A percentile compares a stretch with the other conserved stretches of the same genome.
These are phyloP conservation scores for Candida patagonica DNA, from an alignment of 805 yeast species.

Conservation along the genomic window DNA sequence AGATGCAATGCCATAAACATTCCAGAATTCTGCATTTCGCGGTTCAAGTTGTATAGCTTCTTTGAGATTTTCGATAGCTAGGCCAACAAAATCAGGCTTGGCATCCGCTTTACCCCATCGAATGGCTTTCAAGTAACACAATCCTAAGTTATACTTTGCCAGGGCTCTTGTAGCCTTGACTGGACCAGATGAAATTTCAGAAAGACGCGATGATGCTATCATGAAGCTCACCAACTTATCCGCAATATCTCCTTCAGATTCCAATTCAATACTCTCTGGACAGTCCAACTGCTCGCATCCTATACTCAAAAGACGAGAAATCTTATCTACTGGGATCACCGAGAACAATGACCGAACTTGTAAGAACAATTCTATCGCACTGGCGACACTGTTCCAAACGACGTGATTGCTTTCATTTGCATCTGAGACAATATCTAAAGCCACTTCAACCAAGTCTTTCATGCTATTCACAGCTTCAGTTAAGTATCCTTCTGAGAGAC, in stretches of 20 bases:
- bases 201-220: slow-evolving; percentile 6
- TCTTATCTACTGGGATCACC: slow-evolving; percentile 39
- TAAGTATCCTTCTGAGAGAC: slow-evolving; percentile 51
- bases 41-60: slow-evolving; percentile 65
- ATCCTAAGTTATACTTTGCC: slow-evolving; percentile 60
- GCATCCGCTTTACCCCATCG: slow-evolving; percentile 22
- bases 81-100: slow-evolving; percentile 32
- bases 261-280: slow-evolving; percentile 9
- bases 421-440: slow-evolving; percentile 31
- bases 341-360: slow-evolving; percentile 45
- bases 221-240: slow-evolving; percentile 1
- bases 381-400: slow-evolving; percentile 60
- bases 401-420: slow-evolving; percentile 35
- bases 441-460: slow-evolving; percentile 36
- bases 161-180: slow-evolving; percentile 29
- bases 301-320: slow-evolving; percentile 22
- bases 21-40: slow-evolving; percentile 68
- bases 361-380: slow-evolving; percentile 45
- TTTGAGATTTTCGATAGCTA: slow-evolving; percentile 50
- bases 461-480: slow-evolving; percentile 53
- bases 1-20: slow-evolving; percentile 69
- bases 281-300: slow-evolving; percentile 9
- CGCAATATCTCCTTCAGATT: slow-evolving; percentile 14
- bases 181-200: slow-evolving; percentile 2
- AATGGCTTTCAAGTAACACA: slow-evolving; percentile 46